Base-by-base conservation (phyloP, 1,139 yeast genomes). In the Geotrichum bryndzae region DNA sequence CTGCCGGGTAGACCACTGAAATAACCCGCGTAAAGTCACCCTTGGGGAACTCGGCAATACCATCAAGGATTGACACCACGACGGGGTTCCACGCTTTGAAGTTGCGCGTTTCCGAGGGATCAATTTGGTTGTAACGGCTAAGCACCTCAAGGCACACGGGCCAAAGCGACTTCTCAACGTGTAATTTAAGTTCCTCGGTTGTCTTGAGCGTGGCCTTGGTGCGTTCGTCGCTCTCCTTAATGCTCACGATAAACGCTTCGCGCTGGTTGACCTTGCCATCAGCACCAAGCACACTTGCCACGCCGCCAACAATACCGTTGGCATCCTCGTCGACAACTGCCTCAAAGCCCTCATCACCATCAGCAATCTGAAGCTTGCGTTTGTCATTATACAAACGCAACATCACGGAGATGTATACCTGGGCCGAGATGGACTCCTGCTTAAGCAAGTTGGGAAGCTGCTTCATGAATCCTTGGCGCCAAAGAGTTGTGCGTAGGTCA, bases 401-500 rank as follows among this genome's bases (percentile, higher is more conserved):
- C 80, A 90, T 80, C 56, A 91, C 82, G 67, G 87, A 86, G 66
- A 94, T 85, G 72, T 86, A 89, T 1, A 91, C 96, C 1, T 96
- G 94, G 1, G 96, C 88, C 0, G 97, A 85, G 25, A 92, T 85
- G 0, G 96, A 86, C 74, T 95, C 99, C 74, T 95, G 99, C 69
- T 90, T 89, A 68, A 92, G 79, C 68, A 95, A 78, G 70, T 94
- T 95, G 29, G 99, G 99, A 65, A 92, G 80, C 71, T 94, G 88
- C 70, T 90, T 96, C 76, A 92, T 94, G 48, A 91, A 86, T 2
- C 97, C 97, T 8, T 95, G 90, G 70, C 91, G 89, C 87, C 96
- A 92, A 56, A 95, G 79, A 66, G 96, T 80, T 27, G 89, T 88
- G 67, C 99, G 80, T 67, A 94, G 79, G 62, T 90, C 94, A 72